Evolutionary conservation across 495 filamentous ascomycete genomes (phyloP).

Genomic region (Immersiella caudata): DNA sequence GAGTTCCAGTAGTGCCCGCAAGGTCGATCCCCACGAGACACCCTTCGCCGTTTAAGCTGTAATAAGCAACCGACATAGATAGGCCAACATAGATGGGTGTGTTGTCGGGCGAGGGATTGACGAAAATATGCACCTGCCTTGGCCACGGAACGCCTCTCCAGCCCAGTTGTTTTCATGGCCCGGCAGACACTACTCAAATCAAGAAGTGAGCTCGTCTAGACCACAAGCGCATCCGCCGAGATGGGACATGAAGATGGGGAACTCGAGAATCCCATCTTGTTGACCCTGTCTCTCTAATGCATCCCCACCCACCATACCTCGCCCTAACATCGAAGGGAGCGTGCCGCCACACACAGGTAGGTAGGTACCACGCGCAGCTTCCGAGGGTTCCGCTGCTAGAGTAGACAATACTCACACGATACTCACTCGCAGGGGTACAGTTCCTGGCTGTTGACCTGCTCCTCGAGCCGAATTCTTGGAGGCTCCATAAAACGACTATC

Average conservation of each 20-base stretch:
- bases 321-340: background rate
- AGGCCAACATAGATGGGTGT: too few species aligned
- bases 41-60: background rate
- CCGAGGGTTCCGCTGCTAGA: background rate
- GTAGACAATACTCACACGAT: background rate
- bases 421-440: background rate
- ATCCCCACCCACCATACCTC: background rate
- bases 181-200: background rate
- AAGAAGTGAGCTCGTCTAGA: background rate
- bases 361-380: too few species aligned
- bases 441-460: background rate
- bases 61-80: background rate
- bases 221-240: background rate
- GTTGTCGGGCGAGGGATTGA: too few species aligned
- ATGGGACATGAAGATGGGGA: background rate
- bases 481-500: background rate
- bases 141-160: background rate
- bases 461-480: background rate
- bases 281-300: background rate
- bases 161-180: too few species aligned
- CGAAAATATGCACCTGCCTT: background rate
- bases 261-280: background rate
- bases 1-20: background rate
- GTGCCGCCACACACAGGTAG: background rate
- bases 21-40: background rate